phyloP scores from a whole-genome alignment of 805 yeast species.

The Saturnispora ahearnii region DNA sequence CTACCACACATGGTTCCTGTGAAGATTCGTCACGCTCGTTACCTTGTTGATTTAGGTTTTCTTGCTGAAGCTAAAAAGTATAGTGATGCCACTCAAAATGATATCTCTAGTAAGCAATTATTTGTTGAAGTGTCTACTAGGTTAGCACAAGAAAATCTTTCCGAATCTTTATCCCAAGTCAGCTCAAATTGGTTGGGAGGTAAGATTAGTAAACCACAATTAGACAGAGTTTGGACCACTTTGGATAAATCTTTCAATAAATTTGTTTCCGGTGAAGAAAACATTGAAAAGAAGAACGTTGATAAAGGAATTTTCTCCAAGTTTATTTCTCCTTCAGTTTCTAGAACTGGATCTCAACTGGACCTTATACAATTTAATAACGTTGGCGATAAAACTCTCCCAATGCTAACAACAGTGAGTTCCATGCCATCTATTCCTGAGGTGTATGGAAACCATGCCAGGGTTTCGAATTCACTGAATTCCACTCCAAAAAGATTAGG shows the following conservation, averaged over 20 bases:
- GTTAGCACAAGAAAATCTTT: conserved; percentile 30
- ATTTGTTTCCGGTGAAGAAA: conserved; percentile 81
- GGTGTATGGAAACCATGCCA: background rate
- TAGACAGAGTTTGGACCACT: conserved; percentile 81
- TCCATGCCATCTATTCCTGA: background rate
- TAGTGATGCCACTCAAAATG: conserved; percentile 40
- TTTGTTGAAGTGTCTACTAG: conserved; percentile 28
- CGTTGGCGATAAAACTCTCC: background rate
- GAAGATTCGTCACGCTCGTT: conserved; percentile 59
- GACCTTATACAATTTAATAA: conserved; percentile 22
- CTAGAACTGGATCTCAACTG: conserved; percentile 41
- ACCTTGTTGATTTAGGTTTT: conserved; percentile 60
- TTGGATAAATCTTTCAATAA: conserved; percentile 70
- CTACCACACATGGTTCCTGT: conserved; percentile 46
- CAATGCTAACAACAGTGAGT: background rate
- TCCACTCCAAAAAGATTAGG: conserved; percentile 2
- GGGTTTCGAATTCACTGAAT: background rate
- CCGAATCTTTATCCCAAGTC: conserved; percentile 39
- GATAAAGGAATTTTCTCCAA: conserved; percentile 58
- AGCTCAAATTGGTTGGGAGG: conserved; percentile 70
- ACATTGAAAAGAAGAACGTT: conserved; percentile 28
- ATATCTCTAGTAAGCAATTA: conserved; percentile 31
- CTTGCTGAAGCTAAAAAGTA: conserved; percentile 53
- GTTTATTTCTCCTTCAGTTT: conserved; percentile 54
- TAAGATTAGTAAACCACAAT: conserved; percentile 24